Conservation (phyloP, 129 eudicot genomes). For the Artemisia argyi region DNA sequence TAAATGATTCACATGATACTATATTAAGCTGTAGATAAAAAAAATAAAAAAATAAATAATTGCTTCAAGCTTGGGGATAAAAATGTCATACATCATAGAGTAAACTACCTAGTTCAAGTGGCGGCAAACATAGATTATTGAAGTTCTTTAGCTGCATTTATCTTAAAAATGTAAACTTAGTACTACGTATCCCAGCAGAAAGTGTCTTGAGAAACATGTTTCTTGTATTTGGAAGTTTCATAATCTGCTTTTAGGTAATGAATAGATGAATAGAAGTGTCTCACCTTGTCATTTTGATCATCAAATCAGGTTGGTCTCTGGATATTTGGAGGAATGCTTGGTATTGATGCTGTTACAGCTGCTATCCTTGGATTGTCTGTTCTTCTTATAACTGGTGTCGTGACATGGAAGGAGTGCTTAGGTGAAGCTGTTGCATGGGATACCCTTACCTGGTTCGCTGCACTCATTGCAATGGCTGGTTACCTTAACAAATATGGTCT, state of each 20-base stretch:
- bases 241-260: not conserved
- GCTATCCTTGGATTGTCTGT: constrained; percentile 96
- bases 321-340: constrained; percentile 83
- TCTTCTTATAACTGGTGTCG: constrained; percentile 90
- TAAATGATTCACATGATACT: not conserved
- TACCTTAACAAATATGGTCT: constrained; percentile 98
- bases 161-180: not conserved
- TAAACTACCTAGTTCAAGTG: no score
- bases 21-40: not conserved
- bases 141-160: not conserved
- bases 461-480: constrained; percentile 99
- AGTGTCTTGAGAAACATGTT: not conserved
- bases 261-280: not conserved
- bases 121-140: not conserved
- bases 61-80: not conserved
- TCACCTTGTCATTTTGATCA: constrained; percentile 9
- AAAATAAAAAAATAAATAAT: no score
- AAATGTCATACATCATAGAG: no score
- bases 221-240: not conserved
- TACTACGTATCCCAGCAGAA: not conserved
- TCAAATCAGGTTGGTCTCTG: constrained; percentile 84
- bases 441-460: constrained; percentile 99
- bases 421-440: constrained; percentile 99
- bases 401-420: constrained; percentile 97
- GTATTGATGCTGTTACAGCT: constrained; percentile 94